These are phyloP conservation scores for Macrophomina tecta DNA, from an alignment of 2,329 filamentous ascomycete species.

Conservation along the genomic window DNA sequence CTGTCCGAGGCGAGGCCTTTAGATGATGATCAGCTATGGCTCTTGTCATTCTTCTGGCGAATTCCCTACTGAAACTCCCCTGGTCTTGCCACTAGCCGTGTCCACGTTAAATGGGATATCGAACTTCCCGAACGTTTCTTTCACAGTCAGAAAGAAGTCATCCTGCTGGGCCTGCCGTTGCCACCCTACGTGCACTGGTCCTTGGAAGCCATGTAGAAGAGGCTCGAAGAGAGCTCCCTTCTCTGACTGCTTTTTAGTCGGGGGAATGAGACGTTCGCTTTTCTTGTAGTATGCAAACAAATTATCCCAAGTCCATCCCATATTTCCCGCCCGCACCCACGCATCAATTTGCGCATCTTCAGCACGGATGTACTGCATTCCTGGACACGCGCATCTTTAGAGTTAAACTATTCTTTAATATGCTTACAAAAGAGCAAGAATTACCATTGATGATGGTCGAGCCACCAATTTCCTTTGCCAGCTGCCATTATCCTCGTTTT, in stretches of 20 bases:
- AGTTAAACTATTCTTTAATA: not conserved
- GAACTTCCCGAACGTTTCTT: conserved; percentile 36
- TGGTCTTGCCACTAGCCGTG: conserved; percentile 34
- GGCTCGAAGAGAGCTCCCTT: conserved; percentile 36
- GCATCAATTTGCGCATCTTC: conserved; percentile 45
- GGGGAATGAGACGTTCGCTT: conserved; percentile 43
- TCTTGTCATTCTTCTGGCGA: conserved; percentile 46
- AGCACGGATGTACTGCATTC: conserved; percentile 44
- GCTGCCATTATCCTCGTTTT: conserved; percentile 34
- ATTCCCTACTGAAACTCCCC: conserved; percentile 45
- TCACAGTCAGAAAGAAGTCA: not conserved
- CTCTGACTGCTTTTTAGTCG: conserved; percentile 34
- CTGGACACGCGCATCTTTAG: conserved; percentile 26
- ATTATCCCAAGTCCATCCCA: conserved; percentile 44
- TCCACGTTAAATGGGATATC: conserved; percentile 36
- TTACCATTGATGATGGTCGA: conserved; percentile 51
- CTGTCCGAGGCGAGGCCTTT: not conserved
- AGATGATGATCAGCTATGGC: not conserved
- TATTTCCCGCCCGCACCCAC: conserved; percentile 48
- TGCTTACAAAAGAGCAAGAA: not conserved
- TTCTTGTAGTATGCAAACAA: conserved; percentile 45
- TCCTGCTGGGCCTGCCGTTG: conserved; percentile 28
- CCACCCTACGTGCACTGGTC: conserved; percentile 30
- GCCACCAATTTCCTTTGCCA: conserved; percentile 50
- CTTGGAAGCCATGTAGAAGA: conserved; percentile 34